Percentiles rank a stretch among this genome's conserved stretches.
These are phyloP conservation scores for Fusarium avenaceum DNA, from an alignment of 2,329 filamentous ascomycete species.

Conservation along the genomic window DNA sequence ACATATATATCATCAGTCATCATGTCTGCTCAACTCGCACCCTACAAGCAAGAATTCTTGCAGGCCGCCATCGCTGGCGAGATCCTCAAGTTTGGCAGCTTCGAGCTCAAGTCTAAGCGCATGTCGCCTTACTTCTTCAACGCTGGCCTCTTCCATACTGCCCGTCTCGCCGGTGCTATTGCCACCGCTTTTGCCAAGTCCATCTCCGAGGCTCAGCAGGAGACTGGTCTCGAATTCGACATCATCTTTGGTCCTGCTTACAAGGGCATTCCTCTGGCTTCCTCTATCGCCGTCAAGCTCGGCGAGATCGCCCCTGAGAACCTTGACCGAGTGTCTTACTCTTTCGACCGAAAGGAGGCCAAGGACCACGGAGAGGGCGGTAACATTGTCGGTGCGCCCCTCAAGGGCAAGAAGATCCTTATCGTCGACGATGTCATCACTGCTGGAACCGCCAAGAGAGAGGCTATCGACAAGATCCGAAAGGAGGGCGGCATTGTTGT, in stretches of 20 bases:
- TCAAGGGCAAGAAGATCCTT: constrained; percentile 87
- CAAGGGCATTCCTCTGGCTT: constrained; percentile 95
- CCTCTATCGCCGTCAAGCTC: constrained; percentile 81
- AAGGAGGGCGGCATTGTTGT: constrained; percentile 86
- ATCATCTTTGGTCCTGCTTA: constrained; percentile 95
- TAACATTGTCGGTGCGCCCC: constrained; percentile 86
- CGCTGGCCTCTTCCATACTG: constrained; percentile 89
- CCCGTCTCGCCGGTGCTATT: constrained; percentile 81
- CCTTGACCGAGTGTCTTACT: constrained; percentile 81
- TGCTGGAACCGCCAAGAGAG: constrained; percentile 91
- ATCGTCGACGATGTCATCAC: constrained; percentile 98
- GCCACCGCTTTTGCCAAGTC: constrained; percentile 83
- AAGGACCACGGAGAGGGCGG: constrained; percentile 97
- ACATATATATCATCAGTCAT: constrained; percentile 1
- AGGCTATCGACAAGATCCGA: constrained; percentile 90
- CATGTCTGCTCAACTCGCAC: constrained; percentile 63
- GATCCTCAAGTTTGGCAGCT: constrained; percentile 84
- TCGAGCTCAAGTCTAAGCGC: constrained; percentile 92
- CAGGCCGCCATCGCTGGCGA: constrained; percentile 75
- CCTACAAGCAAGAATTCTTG: constrained; percentile 81
- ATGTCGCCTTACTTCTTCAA: constrained; percentile 98
- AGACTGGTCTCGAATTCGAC: constrained; percentile 73
- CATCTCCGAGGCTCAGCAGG: constrained; percentile 64
- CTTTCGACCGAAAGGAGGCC: constrained; percentile 95
- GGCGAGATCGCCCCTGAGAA: constrained; percentile 74